A percentile compares a stretch with the other conserved stretches of the same genome.
Evolutionary conservation across 208 protist genomes (phyloP).

Genomic region (Acanthamoeba lenticulata): DNA sequence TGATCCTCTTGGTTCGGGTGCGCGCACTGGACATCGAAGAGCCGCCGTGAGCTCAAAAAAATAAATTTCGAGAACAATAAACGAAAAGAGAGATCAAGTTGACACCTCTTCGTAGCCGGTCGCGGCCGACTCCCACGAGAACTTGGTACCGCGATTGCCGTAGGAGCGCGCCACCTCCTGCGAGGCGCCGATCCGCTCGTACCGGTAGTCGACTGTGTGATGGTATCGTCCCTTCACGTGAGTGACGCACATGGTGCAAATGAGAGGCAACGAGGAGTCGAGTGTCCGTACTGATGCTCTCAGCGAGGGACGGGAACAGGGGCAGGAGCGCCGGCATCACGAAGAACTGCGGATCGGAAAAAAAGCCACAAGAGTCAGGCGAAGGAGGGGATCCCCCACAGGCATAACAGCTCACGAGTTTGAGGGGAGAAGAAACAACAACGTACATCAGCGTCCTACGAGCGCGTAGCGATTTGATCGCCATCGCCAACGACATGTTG

Average conservation of each 20-base stretch:
- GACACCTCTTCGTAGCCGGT: conserved; percentile 36
- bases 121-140: conserved; percentile 49
- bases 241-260: neutral
- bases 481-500: too few species aligned
- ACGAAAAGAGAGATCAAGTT: neutral
- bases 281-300: neutral
- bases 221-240: neutral
- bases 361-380: neutral
- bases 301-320: conserved; percentile 38
- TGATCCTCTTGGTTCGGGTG: conserved; percentile 62
- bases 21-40: conserved; percentile 25
- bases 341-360: conserved; percentile 8
- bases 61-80: too few species aligned
- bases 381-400: too few species aligned
- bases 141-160: conserved; percentile 60
- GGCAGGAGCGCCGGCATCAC: conserved; percentile 56
- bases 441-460: conserved; percentile 51
- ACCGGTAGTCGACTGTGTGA: conserved; percentile 1
- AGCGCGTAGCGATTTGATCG: neutral
- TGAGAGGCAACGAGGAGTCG: neutral
- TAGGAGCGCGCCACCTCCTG: conserved; percentile 58
- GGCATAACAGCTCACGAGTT: too few species aligned
- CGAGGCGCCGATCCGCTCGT: conserved; percentile 29
- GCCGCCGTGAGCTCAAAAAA: too few species aligned
- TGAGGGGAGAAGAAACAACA: too few species aligned